A percentile compares a stretch with the other conserved stretches of the same genome.
phyloP scores from a whole-genome alignment of 2,329 filamentous ascomycete species.

The Diaporthe helianthi region DNA sequence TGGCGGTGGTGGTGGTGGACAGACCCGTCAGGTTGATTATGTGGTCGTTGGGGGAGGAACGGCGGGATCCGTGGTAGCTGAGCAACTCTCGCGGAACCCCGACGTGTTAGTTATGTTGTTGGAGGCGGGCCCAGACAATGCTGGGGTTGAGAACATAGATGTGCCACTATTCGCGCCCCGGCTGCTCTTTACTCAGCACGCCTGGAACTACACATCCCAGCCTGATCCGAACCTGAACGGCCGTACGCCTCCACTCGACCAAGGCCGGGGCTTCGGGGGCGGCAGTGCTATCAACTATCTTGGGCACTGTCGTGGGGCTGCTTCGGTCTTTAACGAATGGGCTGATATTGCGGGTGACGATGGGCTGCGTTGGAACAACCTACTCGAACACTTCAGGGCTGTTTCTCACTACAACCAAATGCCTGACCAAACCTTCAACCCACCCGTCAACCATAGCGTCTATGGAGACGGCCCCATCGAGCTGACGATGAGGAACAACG shows the following conservation, averaged over 20 bases:
- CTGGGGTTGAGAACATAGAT: not conserved
- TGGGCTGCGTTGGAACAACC: not conserved
- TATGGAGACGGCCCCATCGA: not conserved
- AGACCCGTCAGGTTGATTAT: not conserved
- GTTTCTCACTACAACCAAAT: not conserved
- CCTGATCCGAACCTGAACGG: slow-evolving; percentile 6
- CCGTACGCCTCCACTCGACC: not conserved
- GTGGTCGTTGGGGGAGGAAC: slow-evolving; percentile 5
- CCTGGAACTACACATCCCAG: slow-evolving; percentile 5
- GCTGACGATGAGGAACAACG: not conserved
- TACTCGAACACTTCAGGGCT: slow-evolving; percentile 1
- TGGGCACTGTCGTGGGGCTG: not conserved
- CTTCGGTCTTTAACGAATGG: slow-evolving; percentile 1
- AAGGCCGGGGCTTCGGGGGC: not conserved
- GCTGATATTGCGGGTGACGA: not conserved
- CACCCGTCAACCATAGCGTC: not conserved
- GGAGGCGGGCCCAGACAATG: not conserved
- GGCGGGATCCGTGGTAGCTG: not conserved
- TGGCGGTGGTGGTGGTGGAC: not conserved
- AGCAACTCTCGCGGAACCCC: not conserved
- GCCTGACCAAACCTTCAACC: not conserved
- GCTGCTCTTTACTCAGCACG: not conserved
- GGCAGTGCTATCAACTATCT: not conserved
- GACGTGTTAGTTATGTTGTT: not conserved
- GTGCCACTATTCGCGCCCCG: not conserved